Evolutionary conservation across 352 stramenopile genomes (phyloP).

Genomic region (Plasmopara muralis): DNA sequence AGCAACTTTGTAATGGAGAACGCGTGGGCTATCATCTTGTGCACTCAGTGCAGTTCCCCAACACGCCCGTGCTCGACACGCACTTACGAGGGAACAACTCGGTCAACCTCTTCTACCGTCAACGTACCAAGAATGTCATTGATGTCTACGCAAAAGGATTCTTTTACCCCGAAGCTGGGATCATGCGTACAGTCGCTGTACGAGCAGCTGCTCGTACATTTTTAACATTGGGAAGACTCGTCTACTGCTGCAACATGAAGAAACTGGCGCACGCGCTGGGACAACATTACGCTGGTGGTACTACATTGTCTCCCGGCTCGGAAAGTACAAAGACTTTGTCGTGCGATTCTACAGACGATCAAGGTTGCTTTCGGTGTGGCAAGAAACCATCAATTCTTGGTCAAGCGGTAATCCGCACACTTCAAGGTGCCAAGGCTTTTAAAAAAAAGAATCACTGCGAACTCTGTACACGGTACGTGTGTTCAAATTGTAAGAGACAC

Average conservation of each 20-base stretch:
- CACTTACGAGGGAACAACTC: slow-evolving; percentile 48
- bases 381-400: slow-evolving; percentile 26
- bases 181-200: slow-evolving; percentile 34
- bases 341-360: slow-evolving; percentile 8
- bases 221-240: slow-evolving; percentile 28
- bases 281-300: slow-evolving; percentile 12
- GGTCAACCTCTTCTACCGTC: slow-evolving; percentile 48
- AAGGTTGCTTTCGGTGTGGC: slow-evolving; percentile 17
- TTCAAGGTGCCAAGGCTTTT: slow-evolving; percentile 15
- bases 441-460: slow-evolving; percentile 27
- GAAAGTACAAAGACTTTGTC: slow-evolving; percentile 9
- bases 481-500: slow-evolving; percentile 39
- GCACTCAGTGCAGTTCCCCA: slow-evolving; percentile 37
- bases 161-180: slow-evolving; percentile 27
- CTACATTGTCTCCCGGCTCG: slow-evolving; percentile 12
- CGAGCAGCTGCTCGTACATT: slow-evolving; percentile 27
- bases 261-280: slow-evolving; percentile 50
- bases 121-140: slow-evolving; percentile 37
- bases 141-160: slow-evolving; percentile 51
- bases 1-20: slow-evolving; percentile 27
- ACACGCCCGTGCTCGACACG: slow-evolving; percentile 29
- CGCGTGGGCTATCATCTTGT: slow-evolving; percentile 38
- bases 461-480: slow-evolving; percentile 40
- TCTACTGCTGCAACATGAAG: slow-evolving; percentile 54
- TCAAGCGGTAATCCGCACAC: slow-evolving; percentile 15